These are phyloP conservation scores for Microstegium vimineum DNA, from an alignment of 176 grass and related monocot genomes.

Conservation along the genomic window DNA sequence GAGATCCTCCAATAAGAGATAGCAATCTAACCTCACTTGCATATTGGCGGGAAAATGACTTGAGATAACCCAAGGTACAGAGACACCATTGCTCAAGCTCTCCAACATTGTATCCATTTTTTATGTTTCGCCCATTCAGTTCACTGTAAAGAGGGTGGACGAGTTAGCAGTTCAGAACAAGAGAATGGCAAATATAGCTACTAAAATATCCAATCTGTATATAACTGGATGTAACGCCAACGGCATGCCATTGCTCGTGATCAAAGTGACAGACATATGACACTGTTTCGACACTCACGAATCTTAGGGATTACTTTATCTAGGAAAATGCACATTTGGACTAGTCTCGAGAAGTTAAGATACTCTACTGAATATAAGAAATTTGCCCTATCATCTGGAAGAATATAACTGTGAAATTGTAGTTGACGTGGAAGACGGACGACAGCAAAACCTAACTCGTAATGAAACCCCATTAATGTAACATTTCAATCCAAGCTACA, in stretches of 20 bases:
- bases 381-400: background rate
- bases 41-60: constrained; percentile 95
- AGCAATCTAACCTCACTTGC: constrained; percentile 69
- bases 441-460: background rate
- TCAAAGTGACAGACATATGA: background rate
- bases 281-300: background rate
- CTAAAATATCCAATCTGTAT: background rate
- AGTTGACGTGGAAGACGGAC: background rate
- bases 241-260: background rate
- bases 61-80: constrained; percentile 83
- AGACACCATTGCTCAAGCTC: constrained; percentile 98
- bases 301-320: constrained; percentile 13
- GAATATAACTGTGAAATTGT: background rate
- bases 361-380: background rate
- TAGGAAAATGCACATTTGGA: background rate
- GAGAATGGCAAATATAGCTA: background rate
- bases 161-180: background rate
- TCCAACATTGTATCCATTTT: constrained; percentile 48
- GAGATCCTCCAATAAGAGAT: background rate
- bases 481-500: background rate
- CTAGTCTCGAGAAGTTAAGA: background rate
- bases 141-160: constrained; percentile 38
- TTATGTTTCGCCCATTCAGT: constrained; percentile 47
- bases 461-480: background rate
- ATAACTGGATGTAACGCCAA: background rate